phyloP scores from a whole-genome alignment of 495 filamentous ascomycete species.

The Pseudevernia furfuracea region DNA sequence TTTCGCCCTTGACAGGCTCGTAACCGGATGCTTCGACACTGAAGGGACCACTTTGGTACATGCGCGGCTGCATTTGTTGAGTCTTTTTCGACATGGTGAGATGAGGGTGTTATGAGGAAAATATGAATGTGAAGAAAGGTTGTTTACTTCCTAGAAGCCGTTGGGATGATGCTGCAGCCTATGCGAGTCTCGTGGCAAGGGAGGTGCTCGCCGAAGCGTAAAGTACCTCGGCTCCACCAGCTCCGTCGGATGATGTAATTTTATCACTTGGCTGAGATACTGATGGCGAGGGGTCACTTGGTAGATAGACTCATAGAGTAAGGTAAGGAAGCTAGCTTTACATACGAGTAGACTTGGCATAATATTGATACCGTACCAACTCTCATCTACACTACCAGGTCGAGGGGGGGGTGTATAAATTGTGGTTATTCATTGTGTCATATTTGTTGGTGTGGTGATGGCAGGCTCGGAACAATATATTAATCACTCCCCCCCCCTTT shows the following conservation, averaged over 20 bases:
- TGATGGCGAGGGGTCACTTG: no score
- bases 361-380: no score
- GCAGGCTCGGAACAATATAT: no score
- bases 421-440: neutral
- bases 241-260: neutral
- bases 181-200: neutral
- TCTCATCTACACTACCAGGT: no score
- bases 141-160: neutral
- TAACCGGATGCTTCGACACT: slow-evolving; percentile 70
- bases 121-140: neutral
- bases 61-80: slow-evolving; percentile 53
- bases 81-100: slow-evolving; percentile 42
- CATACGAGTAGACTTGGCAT: no score
- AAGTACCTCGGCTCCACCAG: no score
- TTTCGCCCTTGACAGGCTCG: slow-evolving; percentile 73
- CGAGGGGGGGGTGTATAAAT: no score
- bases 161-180: neutral
- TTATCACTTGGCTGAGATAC: no score
- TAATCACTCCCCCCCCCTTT: no score
- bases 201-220: neutral
- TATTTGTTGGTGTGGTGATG: neutral
- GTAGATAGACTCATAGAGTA: no score
- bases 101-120: neutral
- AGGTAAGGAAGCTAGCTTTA: no score
- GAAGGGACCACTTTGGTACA: slow-evolving; percentile 59